Conservation (phyloP, 2,329 filamentous ascomycete genomes). For the Talaromyces sp. region DNA sequence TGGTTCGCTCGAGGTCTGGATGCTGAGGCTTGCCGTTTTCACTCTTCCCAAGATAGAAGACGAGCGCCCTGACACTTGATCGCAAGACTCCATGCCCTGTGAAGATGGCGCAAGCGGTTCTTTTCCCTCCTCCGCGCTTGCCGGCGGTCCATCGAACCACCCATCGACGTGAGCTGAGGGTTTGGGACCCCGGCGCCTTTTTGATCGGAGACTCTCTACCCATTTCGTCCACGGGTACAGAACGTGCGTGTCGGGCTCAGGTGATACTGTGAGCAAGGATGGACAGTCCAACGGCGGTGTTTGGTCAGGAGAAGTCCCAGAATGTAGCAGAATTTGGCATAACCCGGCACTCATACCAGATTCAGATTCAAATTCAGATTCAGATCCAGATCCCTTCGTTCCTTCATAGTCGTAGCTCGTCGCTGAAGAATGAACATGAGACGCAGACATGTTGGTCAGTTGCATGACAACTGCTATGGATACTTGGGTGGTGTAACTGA, state of each 20-base stretch:
- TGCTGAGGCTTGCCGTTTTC: conserved; percentile 73
- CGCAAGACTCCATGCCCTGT: conserved; percentile 38
- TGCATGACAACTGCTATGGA: conserved; percentile 6
- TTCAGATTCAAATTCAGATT: neutral
- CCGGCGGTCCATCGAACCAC: conserved; percentile 27
- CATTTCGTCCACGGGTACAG: conserved; percentile 31
- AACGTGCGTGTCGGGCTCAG: conserved; percentile 2
- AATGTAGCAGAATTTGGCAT: neutral
- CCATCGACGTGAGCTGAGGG: conserved; percentile 28
- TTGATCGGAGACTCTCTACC: conserved; percentile 31
- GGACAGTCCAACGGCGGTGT: neutral
- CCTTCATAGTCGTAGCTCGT: neutral
- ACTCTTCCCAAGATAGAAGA: conserved; percentile 74
- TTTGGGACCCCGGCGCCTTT: conserved; percentile 15
- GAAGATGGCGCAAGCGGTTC: neutral
- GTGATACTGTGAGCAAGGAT: neutral
- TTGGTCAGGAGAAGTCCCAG: neutral
- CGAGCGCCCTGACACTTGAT: conserved; percentile 67
- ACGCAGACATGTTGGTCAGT: conserved; percentile 5
- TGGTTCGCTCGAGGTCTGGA: conserved; percentile 64
- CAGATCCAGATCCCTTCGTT: neutral
- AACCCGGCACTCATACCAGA: neutral
- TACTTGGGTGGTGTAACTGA: neutral
- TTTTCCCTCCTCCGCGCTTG: conserved; percentile 1
- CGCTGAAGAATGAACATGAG: conserved; percentile 1